Conservation (phyloP, 2,329 filamentous ascomycete species). For the Penicillium paneum region DNA sequence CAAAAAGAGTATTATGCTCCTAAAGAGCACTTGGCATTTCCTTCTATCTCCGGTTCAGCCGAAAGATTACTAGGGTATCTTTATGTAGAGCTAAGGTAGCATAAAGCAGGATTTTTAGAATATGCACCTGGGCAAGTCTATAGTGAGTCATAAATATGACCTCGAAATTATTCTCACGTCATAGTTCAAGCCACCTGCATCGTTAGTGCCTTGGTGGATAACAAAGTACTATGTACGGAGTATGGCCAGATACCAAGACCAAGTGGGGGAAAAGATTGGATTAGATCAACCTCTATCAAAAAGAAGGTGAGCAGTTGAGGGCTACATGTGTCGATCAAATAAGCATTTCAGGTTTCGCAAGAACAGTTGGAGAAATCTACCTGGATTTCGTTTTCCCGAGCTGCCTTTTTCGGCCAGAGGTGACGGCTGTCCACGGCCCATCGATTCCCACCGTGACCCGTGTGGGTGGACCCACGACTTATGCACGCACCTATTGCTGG, state of each 20-base stretch:
- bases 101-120: not conserved
- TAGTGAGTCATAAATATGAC: not conserved
- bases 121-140: not conserved
- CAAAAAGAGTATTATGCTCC: slow-evolving; percentile 16
- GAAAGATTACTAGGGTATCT: not conserved
- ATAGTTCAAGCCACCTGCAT: not conserved
- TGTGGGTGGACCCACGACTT: too few relatives aligned
- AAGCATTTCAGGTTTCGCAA: not conserved
- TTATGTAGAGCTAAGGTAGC: not conserved
- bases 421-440: too few relatives aligned
- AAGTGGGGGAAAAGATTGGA: not conserved
- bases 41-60: not conserved
- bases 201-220: not conserved
- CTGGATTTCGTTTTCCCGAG: too few relatives aligned
- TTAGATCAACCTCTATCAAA: not conserved
- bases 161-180: not conserved
- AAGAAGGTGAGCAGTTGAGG: not conserved
- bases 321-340: not conserved
- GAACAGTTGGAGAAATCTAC: not conserved
- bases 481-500: too few relatives aligned
- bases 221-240: not conserved
- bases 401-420: too few relatives aligned
- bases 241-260: not conserved
- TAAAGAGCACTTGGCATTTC: not conserved
- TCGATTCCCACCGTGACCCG: too few relatives aligned